These are phyloP conservation scores for Cercospora sp. DNA, from an alignment of 2,329 filamentous ascomycete species.

Conservation along the genomic window DNA sequence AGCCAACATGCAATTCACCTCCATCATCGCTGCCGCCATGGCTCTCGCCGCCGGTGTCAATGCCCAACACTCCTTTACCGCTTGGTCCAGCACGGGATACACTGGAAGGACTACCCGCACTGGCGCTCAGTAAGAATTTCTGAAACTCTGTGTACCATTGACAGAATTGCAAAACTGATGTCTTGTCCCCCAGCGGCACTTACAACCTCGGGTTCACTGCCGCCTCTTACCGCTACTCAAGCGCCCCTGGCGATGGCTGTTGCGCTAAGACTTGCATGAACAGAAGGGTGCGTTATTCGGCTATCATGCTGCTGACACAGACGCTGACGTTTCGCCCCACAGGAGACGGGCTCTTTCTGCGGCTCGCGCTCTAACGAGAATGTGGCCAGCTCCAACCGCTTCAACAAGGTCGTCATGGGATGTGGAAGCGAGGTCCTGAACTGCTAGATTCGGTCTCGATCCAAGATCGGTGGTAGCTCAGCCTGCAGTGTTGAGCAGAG, in stretches of 20 bases:
- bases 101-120: conserved; percentile 3
- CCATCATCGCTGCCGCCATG: conserved; percentile 1
- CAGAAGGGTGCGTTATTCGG: not conserved
- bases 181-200: not conserved
- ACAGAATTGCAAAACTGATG: not conserved
- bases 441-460: not conserved
- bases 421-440: not conserved
- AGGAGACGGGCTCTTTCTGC: conserved; percentile 10
- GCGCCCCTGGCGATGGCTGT: not conserved
- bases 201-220: conserved; percentile 9
- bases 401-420: conserved; percentile 11
- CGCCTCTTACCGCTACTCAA: not conserved
- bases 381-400: not conserved
- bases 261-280: conserved; percentile 8
- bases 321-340: not conserved
- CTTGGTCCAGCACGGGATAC: conserved; percentile 1
- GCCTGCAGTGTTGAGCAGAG: not conserved
- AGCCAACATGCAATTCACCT: conserved; percentile 4
- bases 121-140: not conserved
- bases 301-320: too few species aligned
- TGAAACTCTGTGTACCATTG: not conserved
- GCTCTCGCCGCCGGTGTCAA: conserved; percentile 1
- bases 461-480: not conserved
- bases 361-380: not conserved
- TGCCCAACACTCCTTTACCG: not conserved